Conservation (phyloP, 2,329 filamentous ascomycete genomes). For the Emergomyces pasteurianus region DNA sequence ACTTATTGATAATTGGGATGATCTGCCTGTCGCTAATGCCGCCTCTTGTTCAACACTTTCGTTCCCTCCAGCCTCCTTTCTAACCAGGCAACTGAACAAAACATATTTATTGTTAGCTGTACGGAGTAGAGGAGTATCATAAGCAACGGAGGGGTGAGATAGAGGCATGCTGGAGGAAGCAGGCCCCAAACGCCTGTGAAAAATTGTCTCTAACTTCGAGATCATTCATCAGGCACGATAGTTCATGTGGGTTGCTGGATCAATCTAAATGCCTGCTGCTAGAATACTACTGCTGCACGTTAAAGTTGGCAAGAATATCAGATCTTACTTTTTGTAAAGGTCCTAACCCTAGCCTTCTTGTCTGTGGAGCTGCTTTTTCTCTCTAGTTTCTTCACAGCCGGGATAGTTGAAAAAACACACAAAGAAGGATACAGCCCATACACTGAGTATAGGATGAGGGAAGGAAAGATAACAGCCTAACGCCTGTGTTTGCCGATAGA, state of each 20-base stretch:
- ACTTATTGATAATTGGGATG: neutral
- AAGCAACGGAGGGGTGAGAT: neutral
- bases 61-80: neutral
- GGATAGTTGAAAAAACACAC: neutral
- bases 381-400: neutral
- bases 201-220: neutral
- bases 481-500: neutral
- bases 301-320: neutral
- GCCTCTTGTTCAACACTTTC: neutral
- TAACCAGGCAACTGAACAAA: neutral
- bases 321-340: neutral
- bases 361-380: neutral
- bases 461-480: neutral
- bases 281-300: neutral
- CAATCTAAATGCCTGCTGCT: neutral
- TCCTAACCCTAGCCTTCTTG: neutral
- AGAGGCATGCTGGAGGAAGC: neutral
- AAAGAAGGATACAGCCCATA: too few species aligned
- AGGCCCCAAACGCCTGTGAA: neutral
- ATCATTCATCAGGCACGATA: neutral
- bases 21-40: neutral
- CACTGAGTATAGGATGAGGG: neutral
- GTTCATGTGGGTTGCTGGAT: neutral
- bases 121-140: neutral
- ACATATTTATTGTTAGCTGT: too few species aligned